phyloP scores from a whole-genome alignment of 768 basidiomycete species.

The Cystofilobasidium macerans region DNA sequence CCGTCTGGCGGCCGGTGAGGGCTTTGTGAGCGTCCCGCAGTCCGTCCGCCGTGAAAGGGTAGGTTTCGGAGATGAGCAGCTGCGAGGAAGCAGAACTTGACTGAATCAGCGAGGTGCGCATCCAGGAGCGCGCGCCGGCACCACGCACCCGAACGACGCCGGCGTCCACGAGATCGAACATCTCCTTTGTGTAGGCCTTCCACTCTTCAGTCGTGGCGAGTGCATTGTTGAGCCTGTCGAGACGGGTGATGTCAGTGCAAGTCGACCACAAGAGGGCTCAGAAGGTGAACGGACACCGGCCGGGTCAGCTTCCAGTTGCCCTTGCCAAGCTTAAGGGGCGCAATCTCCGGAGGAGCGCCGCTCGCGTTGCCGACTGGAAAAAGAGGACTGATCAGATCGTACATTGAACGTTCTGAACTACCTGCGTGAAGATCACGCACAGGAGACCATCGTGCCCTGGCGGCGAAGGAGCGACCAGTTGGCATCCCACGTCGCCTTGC shows the following conservation, averaged over 20 bases:
- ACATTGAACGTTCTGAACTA: conserved; percentile 56
- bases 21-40: conserved; percentile 66
- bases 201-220: conserved; percentile 59
- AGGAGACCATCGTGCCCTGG: conserved; percentile 23
- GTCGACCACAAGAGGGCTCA: conserved; percentile 31
- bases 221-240: conserved; percentile 19
- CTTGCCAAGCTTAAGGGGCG: conserved; percentile 57
- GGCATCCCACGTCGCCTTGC: conserved; percentile 71
- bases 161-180: conserved; percentile 52
- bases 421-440: conserved; percentile 50
- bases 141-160: conserved; percentile 52
- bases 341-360: conserved; percentile 47
- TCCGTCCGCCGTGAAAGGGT: conserved; percentile 72
- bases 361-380: conserved; percentile 69
- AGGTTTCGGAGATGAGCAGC: conserved; percentile 54
- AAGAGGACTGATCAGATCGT: conserved; percentile 48
- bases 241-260: too few species aligned
- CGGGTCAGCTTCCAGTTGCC: conserved; percentile 73
- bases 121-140: not conserved
- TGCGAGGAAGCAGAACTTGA: not conserved
- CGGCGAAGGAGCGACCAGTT: conserved; percentile 26
- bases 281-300: conserved; percentile 51
- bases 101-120: conserved; percentile 8
- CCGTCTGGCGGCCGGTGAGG: conserved; percentile 62
- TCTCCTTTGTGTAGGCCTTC: conserved; percentile 51